Conservation (phyloP, 1,139 yeast species). For the Nadsonia starkeyi-henricii region DNA sequence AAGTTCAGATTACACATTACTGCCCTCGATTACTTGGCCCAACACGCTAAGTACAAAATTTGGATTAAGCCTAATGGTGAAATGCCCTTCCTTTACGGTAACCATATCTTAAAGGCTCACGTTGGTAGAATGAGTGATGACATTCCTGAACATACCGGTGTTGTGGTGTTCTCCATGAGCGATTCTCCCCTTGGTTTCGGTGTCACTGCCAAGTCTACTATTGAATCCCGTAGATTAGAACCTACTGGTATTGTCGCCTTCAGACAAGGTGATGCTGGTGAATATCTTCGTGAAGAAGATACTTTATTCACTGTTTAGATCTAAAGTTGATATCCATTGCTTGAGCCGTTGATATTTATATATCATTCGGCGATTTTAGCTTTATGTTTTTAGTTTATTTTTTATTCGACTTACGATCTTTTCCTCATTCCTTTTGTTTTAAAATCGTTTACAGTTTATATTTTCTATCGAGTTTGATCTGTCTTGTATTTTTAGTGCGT, state of each 20-base stretch:
- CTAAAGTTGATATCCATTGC: not conserved
- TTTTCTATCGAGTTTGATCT: not conserved
- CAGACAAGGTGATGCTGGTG: conserved; percentile 97
- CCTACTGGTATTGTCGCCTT: conserved; percentile 93
- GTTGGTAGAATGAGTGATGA: conserved; percentile 95
- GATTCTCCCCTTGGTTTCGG: conserved; percentile 95
- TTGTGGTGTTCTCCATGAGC: conserved; percentile 76
- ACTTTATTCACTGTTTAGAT: conserved; percentile 45
- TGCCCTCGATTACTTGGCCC: conserved; percentile 67
- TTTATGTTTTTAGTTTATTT: no score
- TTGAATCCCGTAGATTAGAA: conserved; percentile 72
- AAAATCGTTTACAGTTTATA: not conserved
- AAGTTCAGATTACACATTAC: conserved; percentile 92
- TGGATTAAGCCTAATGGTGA: conserved; percentile 98
- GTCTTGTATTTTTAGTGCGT: not conserved
- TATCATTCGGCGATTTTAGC: no score
- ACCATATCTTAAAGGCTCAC: conserved; percentile 92
- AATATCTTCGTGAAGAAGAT: conserved; percentile 94
- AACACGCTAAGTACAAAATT: conserved; percentile 81
- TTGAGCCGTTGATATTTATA: not conserved
- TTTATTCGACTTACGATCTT: not conserved
- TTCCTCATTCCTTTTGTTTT: not conserved
- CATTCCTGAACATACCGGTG: conserved; percentile 96
- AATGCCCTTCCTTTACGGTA: conserved; percentile 95
- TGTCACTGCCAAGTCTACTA: conserved; percentile 84